Evolutionary conservation across 208 protist species (phyloP), one percentile per base, ranked within the genome.

Genomic region (Tritrichomonas foetus): DNA sequence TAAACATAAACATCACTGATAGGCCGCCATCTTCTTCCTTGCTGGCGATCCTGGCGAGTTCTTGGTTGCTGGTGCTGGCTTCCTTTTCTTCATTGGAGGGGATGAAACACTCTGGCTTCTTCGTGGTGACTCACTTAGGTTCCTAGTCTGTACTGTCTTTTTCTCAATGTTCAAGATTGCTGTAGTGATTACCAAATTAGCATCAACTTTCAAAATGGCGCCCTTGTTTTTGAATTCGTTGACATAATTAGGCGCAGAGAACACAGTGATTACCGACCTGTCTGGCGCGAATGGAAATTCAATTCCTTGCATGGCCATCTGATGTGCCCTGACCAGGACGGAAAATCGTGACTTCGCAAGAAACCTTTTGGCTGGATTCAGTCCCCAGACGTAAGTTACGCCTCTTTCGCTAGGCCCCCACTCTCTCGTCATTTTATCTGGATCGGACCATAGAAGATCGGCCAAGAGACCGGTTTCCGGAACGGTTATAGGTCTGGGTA

Each of bases 181-280:
- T 78, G 69, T 9, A 47, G 27, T 47, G 9, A 78, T 78, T 5
- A 44, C 25, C 14, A 44, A 22, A 3, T 78, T 78, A 16, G 3
- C 8, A 20, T 78, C 36, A n/a, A 78, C 25, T 44, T 78, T 78
- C 20, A 78, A 25, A 44, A 78, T n/a, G 3, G 33, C 69, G 9
- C 69, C 69, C 44, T 78, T 78, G 94, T 99, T 99, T 94, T 99
- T 98, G 95, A 99, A 99, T 95, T 99, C 98, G 3, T 50, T 22
- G 96, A 98, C 99, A 95, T 99, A 99, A 96, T 99, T 99, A 39
- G 99, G 99, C 0, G 99, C 99, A 1, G 97, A 99, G 95, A 99
- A 99, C 14, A 99, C 95, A 0, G 99, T 99, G 39, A 99, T 97
- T 78, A 99, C 96, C 94, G 98, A 97, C 33, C 99, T 96, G 5